Conservation (phyloP, 805 yeast species). For the Grigorovia humatica region DNA sequence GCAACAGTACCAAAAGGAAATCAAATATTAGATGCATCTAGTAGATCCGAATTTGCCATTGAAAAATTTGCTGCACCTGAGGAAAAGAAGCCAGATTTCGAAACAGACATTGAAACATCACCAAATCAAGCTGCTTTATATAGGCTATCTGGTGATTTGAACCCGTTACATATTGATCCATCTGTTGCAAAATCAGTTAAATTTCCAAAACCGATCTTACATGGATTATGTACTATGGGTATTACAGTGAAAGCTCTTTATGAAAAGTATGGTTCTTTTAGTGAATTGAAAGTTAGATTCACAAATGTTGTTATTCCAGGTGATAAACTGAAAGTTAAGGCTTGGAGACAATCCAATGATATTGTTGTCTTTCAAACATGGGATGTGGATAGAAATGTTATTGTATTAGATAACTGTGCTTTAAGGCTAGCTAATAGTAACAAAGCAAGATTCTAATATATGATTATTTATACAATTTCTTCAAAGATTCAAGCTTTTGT, state of each 20-base stretch:
- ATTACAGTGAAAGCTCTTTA: conserved; percentile 62
- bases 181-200: conserved; percentile 78
- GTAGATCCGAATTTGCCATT: conserved; percentile 50
- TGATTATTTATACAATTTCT: too few species aligned
- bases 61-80: conserved; percentile 53
- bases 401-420: conserved; percentile 84
- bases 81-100: conserved; percentile 54
- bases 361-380: conserved; percentile 69
- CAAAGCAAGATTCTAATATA: conserved; percentile 21
- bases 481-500: too few species aligned
- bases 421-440: conserved; percentile 39
- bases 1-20: conserved; percentile 40
- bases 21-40: conserved; percentile 37
- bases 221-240: conserved; percentile 86
- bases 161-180: conserved; percentile 94
- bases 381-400: conserved; percentile 64
- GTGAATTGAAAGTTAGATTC: conserved; percentile 83
- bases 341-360: conserved; percentile 71
- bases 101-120: conserved; percentile 44
- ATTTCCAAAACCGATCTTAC: conserved; percentile 79
- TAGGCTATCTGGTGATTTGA: conserved; percentile 86
- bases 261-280: conserved; percentile 72
- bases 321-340: conserved; percentile 66
- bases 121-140: conserved; percentile 79
- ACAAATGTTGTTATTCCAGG: conserved; percentile 92